These are phyloP conservation scores for Lipomyces lipofer DNA, from an alignment of 805 yeast species.

Conservation along the genomic window DNA sequence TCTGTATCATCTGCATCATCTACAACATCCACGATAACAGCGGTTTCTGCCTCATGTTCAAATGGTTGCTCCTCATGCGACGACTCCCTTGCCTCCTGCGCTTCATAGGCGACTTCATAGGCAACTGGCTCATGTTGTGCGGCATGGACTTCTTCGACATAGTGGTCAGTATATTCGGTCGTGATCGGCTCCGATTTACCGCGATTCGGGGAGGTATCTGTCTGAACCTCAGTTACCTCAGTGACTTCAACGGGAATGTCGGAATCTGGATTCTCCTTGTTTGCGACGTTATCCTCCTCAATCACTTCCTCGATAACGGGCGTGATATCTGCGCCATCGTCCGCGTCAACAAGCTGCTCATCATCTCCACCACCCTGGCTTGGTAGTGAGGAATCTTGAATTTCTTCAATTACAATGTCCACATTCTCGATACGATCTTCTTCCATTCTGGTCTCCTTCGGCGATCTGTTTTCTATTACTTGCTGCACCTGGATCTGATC, in stretches of 20 bases:
- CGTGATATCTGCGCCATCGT: background rate
- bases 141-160: too few relatives aligned
- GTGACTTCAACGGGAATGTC: background rate
- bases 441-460: background rate
- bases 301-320: background rate
- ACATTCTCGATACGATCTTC: slow-evolving; percentile 4
- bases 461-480: too few relatives aligned
- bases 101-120: too few relatives aligned
- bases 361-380: background rate
- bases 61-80: too few relatives aligned
- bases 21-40: background rate
- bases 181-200: too few relatives aligned
- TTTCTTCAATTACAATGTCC: background rate
- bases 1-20: background rate
- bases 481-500: slow-evolving; percentile 1
- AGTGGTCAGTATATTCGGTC: too few relatives aligned
- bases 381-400: background rate
- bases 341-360: background rate
- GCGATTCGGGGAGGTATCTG: too few relatives aligned
- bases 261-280: background rate
- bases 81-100: background rate
- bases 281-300: background rate
- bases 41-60: background rate
- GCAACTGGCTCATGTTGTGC: too few relatives aligned
- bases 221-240: slow-evolving; percentile 1